A percentile compares a stretch with the other conserved stretches of the same genome.
Conservation (phyloP, 306 rosid species). For the Comarum palustre region DNA sequence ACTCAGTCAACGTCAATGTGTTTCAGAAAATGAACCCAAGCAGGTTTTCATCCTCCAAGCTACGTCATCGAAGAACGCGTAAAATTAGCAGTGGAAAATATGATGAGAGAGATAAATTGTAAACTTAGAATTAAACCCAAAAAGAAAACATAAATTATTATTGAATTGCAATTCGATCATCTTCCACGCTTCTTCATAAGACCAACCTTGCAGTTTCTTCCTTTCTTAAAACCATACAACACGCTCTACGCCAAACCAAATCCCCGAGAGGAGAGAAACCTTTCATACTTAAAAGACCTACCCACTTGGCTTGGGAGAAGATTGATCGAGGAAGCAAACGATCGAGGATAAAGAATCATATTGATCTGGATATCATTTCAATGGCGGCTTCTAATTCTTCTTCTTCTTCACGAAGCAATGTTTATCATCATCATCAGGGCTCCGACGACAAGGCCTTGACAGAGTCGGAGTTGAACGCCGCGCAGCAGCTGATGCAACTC, state of each 20-base stretch:
- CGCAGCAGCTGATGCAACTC: slow-evolving; percentile 47
- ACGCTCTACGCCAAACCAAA: slow-evolving; percentile 24
- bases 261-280: neutral
- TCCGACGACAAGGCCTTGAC: slow-evolving; percentile 16
- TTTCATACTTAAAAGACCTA: neutral
- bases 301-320: neutral
- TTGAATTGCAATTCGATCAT: neutral
- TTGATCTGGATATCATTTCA: neutral
- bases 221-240: slow-evolving; percentile 13
- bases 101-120: neutral
- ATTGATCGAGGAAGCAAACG: neutral
- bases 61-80: slow-evolving; percentile 9
- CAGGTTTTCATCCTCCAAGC: neutral
- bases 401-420: neutral
- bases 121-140: neutral
- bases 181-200: slow-evolving; percentile 32
- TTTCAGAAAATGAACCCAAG: neutral
- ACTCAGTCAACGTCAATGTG: neutral
- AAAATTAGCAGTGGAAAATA: neutral
- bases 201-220: slow-evolving; percentile 45
- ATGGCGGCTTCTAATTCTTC: slow-evolving; percentile 13
- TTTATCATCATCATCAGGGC: slow-evolving; percentile 1
- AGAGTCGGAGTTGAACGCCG: slow-evolving; percentile 41
- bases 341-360: neutral
- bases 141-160: neutral